Base-by-base conservation (phyloP, 257 asterid species). In the Leptodermis oblonga region DNA sequence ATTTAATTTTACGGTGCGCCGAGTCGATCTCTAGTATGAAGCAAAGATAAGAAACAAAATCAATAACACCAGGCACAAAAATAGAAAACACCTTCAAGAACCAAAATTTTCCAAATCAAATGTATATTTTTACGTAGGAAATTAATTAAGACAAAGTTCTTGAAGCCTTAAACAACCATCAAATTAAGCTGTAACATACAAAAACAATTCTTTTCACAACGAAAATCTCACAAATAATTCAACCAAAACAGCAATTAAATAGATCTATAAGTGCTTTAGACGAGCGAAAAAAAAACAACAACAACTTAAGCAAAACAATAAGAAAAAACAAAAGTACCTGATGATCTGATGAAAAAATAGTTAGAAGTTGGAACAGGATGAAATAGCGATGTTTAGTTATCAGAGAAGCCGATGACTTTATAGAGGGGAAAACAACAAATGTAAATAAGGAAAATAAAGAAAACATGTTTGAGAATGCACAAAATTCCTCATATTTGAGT, bases 361-460 rank as follows among this genome's bases (percentile, higher is more conserved):
- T 52, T 22, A 52, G 26, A 17, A 49, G 14, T 22, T 8, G 59
- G 7, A 52, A 52, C 62, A 55, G 11, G 37, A 55, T 11, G 8
- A 55, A 55, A 20, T 11, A 55, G 17, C 37, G 14, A 11, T 33
- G 25, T 23, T 25, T 26, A 30, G 22, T 22, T 55, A 26, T 13
- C 62, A 55, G 36, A 55, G 5, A 55, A 51, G 14, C 37, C 12
- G 37, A 30, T 3, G 37, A 13, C 20, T 56, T 56, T 26, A 28
- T 56, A 56, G 30, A 28, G 62, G 6, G 20, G 62, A 23, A 56
- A 56, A 51, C 56, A 51, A 56, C 34, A 55, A 7, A 26, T 56
- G 36, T 56, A 59, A 59, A 59, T 15, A 59, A 59, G 65, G 65
- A 59, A n/a, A 59, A 59, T 15, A 17, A 9, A 9, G 9, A 59